These are phyloP conservation scores for Syzygium syzygioides DNA, from an alignment of 441 rosid species.

Conservation along the genomic window DNA sequence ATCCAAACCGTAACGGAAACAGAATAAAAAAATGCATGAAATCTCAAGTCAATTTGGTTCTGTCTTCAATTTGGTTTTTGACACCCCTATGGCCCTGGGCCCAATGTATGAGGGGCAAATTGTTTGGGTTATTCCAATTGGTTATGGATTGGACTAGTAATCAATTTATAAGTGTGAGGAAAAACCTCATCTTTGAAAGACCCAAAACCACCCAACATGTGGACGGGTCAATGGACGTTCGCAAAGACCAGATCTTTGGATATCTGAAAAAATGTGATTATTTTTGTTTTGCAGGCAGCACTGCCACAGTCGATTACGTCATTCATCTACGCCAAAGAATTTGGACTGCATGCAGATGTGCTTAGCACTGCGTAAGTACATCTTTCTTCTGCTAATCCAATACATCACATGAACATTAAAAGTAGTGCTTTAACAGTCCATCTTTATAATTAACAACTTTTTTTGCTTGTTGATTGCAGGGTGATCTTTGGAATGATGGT, in stretches of 20 bases:
- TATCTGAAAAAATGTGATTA: neutral
- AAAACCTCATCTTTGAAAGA: too few species aligned
- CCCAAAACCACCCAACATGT: neutral
- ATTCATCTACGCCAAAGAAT: conserved; percentile 84
- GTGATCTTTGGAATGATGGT: conserved; percentile 82
- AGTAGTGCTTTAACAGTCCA: conserved; percentile 1
- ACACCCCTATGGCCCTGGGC: too few species aligned
- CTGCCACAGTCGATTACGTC: conserved; percentile 86
- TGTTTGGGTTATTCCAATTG: too few species aligned
- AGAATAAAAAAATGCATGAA: too few species aligned
- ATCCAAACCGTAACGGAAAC: too few species aligned
- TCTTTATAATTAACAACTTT: neutral
- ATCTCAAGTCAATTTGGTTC: too few species aligned
- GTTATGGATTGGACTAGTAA: too few species aligned
- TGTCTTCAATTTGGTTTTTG: too few species aligned
- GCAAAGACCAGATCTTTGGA: neutral
- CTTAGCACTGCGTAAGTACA: conserved; percentile 82
- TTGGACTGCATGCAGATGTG: conserved; percentile 76
- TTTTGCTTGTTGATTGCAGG: conserved; percentile 26
- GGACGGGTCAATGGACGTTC: neutral
- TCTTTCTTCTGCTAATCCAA: neutral
- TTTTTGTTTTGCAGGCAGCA: conserved; percentile 51
- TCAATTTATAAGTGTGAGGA: too few species aligned
- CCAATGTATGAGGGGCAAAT: too few species aligned
- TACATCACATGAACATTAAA: too few species aligned